phyloP scores from a whole-genome alignment of 2,329 filamentous ascomycete genomes.

The Fusarium devonianum region DNA sequence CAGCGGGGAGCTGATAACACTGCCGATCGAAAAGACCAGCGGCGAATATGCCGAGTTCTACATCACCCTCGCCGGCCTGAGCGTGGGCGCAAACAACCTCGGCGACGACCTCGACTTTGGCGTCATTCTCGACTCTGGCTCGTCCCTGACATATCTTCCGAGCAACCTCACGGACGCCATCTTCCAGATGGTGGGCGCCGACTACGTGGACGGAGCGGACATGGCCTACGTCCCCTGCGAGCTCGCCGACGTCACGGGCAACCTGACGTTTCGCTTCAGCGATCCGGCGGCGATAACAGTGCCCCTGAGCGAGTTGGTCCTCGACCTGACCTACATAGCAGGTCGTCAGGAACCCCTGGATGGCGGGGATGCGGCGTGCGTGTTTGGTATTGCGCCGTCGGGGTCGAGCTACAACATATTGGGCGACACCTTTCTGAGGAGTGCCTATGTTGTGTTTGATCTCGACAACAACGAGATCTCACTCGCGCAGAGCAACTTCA shows the following conservation, averaged over 20 bases:
- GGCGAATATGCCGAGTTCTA: constrained; percentile 68
- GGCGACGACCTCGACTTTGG: constrained; percentile 61
- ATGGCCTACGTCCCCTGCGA: constrained; percentile 69
- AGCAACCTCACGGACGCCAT: constrained; percentile 60
- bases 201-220: constrained; percentile 60
- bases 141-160: constrained; percentile 72
- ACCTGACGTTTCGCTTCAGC: constrained; percentile 62
- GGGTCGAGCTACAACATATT: constrained; percentile 65
- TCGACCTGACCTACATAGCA: constrained; percentile 56
- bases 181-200: constrained; percentile 64
- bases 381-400: constrained; percentile 72
- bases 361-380: constrained; percentile 64
- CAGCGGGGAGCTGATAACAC: constrained; percentile 65
- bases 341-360: constrained; percentile 59
- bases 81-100: constrained; percentile 53
- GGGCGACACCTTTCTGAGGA: constrained; percentile 77
- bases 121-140: constrained; percentile 76
- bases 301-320: constrained; percentile 65
- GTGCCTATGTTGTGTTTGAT: constrained; percentile 79
- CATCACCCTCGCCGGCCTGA: constrained; percentile 70
- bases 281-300: constrained; percentile 60
- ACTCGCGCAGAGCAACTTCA: constrained; percentile 71
- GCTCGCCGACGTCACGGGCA: constrained; percentile 50
- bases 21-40: constrained; percentile 68
- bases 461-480: constrained; percentile 75